phyloP scores from a whole-genome alignment of 2,329 filamentous ascomycete genomes.

The Arthroderma sp. region DNA sequence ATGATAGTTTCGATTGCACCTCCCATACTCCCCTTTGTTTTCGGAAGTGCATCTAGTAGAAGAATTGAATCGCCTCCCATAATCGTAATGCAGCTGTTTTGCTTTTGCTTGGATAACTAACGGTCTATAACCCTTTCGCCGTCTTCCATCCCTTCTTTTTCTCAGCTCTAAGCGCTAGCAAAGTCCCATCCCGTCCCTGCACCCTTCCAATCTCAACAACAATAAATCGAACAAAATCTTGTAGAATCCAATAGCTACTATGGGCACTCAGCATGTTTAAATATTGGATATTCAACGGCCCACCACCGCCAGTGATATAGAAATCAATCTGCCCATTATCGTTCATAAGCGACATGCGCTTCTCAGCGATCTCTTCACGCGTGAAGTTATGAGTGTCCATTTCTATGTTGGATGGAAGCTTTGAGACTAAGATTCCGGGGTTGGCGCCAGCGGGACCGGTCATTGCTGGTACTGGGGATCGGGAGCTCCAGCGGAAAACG shows the following conservation, averaged over 20 bases:
- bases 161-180: slow-evolving; percentile 41
- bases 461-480: slow-evolving; percentile 41
- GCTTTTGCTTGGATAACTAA: too few species aligned
- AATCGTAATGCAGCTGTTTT: too few species aligned
- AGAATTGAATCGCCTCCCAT: too few species aligned
- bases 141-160: slow-evolving; percentile 40
- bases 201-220: slow-evolving; percentile 74
- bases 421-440: slow-evolving; percentile 37
- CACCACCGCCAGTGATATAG: slow-evolving; percentile 69
- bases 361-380: slow-evolving; percentile 81
- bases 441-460: slow-evolving; percentile 52
- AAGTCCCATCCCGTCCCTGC: slow-evolving; percentile 49
- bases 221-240: slow-evolving; percentile 79
- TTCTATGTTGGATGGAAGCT: slow-evolving; percentile 61
- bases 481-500: slow-evolving; percentile 43
- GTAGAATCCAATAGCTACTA: slow-evolving; percentile 80
- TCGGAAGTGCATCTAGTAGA: too few species aligned
- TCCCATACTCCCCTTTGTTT: too few species aligned
- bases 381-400: slow-evolving; percentile 92
- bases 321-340: slow-evolving; percentile 96
- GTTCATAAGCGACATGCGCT: slow-evolving; percentile 73
- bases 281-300: slow-evolving; percentile 87
- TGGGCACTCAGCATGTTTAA: slow-evolving; percentile 94
- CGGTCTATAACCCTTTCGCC: slow-evolving; percentile 7
- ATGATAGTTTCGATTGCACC: too few species aligned